Conservation (phyloP, 306 rosid genomes). For the Gleditsia sinensis region DNA sequence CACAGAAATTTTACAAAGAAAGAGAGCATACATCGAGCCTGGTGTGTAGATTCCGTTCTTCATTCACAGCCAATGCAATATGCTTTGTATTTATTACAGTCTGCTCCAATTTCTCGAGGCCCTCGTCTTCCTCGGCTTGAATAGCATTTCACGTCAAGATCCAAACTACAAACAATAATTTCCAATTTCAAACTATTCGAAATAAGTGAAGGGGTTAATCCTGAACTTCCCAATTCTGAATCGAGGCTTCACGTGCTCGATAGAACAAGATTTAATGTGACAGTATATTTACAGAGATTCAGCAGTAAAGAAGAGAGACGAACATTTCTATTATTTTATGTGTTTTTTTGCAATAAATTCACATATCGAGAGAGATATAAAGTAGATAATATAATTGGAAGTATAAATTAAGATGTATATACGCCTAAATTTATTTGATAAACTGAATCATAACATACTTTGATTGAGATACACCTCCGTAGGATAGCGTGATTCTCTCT, state of each 20-base stretch:
- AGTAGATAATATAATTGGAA: too few species aligned
- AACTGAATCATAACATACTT: not conserved
- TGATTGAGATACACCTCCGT: not conserved
- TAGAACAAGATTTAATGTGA: too few species aligned
- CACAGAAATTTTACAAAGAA: slow-evolving; percentile 11
- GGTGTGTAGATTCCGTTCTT: slow-evolving; percentile 88
- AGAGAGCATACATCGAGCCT: slow-evolving; percentile 76
- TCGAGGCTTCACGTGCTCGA: too few species aligned
- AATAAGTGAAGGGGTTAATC: too few species aligned
- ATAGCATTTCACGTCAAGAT: slow-evolving; percentile 37
- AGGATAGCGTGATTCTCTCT: not conserved
- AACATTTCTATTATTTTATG: too few species aligned
- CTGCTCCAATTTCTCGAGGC: slow-evolving; percentile 93
- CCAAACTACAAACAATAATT: slow-evolving; percentile 25
- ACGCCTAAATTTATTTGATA: too few species aligned
- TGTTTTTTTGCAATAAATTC: too few species aligned
- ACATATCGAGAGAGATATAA: too few species aligned
- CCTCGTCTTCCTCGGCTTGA: slow-evolving; percentile 92
- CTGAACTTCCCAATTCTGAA: too few species aligned
- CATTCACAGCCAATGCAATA: slow-evolving; percentile 97
- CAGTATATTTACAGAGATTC: too few species aligned
- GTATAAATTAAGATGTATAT: too few species aligned
- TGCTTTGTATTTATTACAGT: slow-evolving; percentile 93
- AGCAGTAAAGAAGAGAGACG: too few species aligned
- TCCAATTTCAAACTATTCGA: slow-evolving; percentile 31